Evolutionary conservation across 2,329 filamentous ascomycete genomes (phyloP), one percentile per base, ranked within the genome.

Genomic region (Aspergillus neoniger): DNA sequence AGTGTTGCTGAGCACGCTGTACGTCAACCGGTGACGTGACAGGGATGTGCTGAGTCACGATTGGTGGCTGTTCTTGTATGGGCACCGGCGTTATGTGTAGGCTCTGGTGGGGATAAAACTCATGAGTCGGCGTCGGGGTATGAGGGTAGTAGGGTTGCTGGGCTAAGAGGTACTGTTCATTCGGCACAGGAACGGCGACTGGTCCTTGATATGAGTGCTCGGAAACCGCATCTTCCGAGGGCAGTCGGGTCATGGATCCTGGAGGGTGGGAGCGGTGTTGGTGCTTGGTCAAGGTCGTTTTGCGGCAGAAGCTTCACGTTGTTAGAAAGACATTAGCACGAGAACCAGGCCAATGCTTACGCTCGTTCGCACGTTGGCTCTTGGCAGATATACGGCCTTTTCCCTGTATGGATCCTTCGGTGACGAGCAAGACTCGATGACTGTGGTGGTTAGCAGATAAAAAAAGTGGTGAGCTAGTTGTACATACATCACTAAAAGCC

Each of bases 401-500:
- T 76, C n/a, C 75, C 75, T 12, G 75, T 76, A 52, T 77, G 75
- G 43, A 77, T 77, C 58, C 75, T 67, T 25, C 75, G 72, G 67
- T 77, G 75, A 44, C 75, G 75, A 48, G 75, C 75, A 48, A 77
- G 63, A 74, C 75, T 77, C 48, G 75, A 77, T 9, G 75, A 77
- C 75, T 77, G 53, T 19, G 12, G 14, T 17, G 38, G 47, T 67
- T 28, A 69, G 64, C 51, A 56, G 55, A 39, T 53, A 39, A 36
- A 5, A 4, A 14, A 12, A 15, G 19, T 7, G 44, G 36, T 3
- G 9, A 12, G 56, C 23, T 55, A 49, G 28, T 15, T 14, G 15
- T 10, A 62, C 75, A 71, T 72, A 79, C 77, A 67, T 79, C 77
- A 56, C 76, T 79, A 61, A 79, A 79, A 30, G 77, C 77, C 61